Base-by-base conservation (phyloP, 345 rosid genomes). In the Cardamine occulta region DNA sequence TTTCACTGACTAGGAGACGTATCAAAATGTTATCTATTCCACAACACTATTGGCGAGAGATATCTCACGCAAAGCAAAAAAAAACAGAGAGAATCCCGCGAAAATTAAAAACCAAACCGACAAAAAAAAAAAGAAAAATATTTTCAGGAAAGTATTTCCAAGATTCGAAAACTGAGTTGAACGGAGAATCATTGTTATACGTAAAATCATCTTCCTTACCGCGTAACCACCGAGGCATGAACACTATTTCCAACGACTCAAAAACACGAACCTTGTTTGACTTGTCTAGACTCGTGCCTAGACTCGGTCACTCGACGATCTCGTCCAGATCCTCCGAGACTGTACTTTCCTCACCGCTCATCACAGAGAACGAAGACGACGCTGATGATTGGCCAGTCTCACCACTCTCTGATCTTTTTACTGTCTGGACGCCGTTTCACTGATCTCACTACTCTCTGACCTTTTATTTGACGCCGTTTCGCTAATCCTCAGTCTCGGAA, bases 271-370 rank as follows among this genome's bases (percentile, higher is more conserved):
- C n/a, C 77, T 91, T 91, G 80, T 59, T 79, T 8, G 80, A 76
- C 80, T 82, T 84, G 19, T 83, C 83, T 37, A 64, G 47, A 74
- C 83, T 80, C 82, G 87, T 51, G n/a, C 84, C 91, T 9, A 93
- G 63, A 45, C 84, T 87, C 62, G 98, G 96, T 39, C 88, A 67
- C 94, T 93, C 81, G 29, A 93, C 93, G 23, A 92, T 88, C 82
- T 86, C 86, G 8, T 86, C 83, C 53, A 90, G 75, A 58, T 88
- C 92, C 5, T 88, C 96, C 8, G 96, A 85, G 0, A 69, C 70
- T 0, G 74, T 79, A n/a, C 80, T 80, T 66, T 63, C 82, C 66
- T 85, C 84, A 62, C 73, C 57, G 60, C 74, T 66, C 13, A 77
- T 70, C 14, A 74, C 80, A 0, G 62, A 77, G 15, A 28, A 68